phyloP scores from a whole-genome alignment of 1,284 basidiomycete genomes.

The Tilletiopsis washingtonensis region DNA sequence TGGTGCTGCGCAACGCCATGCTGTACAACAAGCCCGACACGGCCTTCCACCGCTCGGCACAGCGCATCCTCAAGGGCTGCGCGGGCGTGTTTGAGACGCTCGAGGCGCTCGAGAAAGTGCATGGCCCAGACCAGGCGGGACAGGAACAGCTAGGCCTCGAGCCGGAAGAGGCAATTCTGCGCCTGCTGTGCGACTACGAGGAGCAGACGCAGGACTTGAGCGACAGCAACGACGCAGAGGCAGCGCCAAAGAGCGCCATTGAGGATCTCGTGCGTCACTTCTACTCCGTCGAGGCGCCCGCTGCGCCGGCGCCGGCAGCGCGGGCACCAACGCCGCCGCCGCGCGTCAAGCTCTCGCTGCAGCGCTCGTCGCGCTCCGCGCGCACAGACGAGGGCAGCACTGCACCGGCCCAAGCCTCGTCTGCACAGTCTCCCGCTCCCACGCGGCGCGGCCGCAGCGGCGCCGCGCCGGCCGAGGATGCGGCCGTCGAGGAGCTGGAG shows the following conservation, averaged over 20 bases:
- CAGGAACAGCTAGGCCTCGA: constrained; percentile 15
- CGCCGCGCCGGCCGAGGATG: too few species aligned
- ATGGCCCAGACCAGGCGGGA: constrained; percentile 7
- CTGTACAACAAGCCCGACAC: constrained; percentile 74
- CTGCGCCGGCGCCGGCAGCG: not conserved
- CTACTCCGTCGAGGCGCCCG: constrained; percentile 4
- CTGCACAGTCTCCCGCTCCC: not conserved
- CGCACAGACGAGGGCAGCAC: not conserved
- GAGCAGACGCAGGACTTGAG: constrained; percentile 5
- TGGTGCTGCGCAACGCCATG: constrained; percentile 79
- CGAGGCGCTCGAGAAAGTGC: constrained; percentile 33
- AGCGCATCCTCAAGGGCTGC: constrained; percentile 59
- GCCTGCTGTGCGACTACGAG: constrained; percentile 20
- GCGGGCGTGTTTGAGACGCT: constrained; percentile 54
- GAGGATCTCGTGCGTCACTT: constrained; percentile 23
- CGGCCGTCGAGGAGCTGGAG: too few species aligned
- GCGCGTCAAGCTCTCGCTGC: too few species aligned
- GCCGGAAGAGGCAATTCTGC: constrained; percentile 17
- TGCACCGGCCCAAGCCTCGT: not conserved
- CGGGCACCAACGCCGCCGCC: not conserved
- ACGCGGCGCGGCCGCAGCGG: not conserved
- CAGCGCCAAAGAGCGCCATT: constrained; percentile 13
- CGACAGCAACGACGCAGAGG: not conserved
- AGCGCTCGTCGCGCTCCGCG: too few species aligned
- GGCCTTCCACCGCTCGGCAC: constrained; percentile 64